Evolutionary conservation across 2,329 filamentous ascomycete genomes (phyloP).

Genomic region (Fonsecaea pugnacius): DNA sequence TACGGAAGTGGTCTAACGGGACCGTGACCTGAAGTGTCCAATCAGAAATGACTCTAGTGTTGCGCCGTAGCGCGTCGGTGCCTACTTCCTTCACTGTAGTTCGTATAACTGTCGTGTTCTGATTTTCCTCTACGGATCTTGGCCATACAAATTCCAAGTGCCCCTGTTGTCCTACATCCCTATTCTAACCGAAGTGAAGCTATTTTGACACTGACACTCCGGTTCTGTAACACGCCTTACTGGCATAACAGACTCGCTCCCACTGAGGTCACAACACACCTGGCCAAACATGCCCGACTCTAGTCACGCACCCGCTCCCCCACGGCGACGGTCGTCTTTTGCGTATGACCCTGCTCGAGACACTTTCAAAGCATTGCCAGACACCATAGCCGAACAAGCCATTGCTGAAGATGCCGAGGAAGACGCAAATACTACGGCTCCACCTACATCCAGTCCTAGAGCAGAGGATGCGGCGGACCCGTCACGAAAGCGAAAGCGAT

Average conservation of each 20-base stretch:
- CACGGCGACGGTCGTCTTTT: conserved; percentile 36
- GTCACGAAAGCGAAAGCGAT: conserved; percentile 30
- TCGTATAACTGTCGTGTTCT: neutral
- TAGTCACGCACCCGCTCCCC: conserved; percentile 3
- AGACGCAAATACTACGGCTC: conserved; percentile 4
- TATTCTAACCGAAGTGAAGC: neutral
- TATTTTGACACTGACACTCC: neutral
- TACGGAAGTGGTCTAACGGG: neutral
- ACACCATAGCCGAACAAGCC: conserved; percentile 35
- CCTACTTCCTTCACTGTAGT: neutral
- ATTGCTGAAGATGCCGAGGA: conserved; percentile 35
- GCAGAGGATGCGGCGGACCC: conserved; percentile 19
- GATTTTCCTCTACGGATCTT: neutral
- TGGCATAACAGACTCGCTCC: neutral
- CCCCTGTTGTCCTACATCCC: neutral
- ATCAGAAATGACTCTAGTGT: neutral
- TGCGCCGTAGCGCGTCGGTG: neutral
- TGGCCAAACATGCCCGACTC: conserved; percentile 25
- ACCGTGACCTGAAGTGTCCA: neutral
- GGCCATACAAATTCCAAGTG: neutral
- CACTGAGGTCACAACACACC: neutral
- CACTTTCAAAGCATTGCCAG: conserved; percentile 40
- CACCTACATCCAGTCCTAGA: conserved; percentile 25
- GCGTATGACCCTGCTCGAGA: conserved; percentile 45
- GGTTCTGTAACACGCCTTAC: neutral